These are phyloP conservation scores for Erysimum cheiranthoides DNA, from an alignment of 345 rosid genomes.

Conservation along the genomic window DNA sequence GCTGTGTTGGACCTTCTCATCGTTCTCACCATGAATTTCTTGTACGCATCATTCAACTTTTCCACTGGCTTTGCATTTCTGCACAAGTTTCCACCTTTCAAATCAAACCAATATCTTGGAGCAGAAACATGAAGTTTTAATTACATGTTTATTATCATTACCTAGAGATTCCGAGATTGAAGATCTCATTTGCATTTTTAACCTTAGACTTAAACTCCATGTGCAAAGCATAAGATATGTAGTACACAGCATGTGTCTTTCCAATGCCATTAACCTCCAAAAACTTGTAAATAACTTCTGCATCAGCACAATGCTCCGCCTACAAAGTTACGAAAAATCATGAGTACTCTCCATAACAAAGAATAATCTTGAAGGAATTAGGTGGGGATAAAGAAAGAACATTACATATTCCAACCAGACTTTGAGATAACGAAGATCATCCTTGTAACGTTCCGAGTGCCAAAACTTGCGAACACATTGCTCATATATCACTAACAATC, in stretches of 20 bases:
- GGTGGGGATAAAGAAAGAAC: background rate
- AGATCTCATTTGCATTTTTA: slow-evolving; percentile 77
- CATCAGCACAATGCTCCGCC: slow-evolving; percentile 88
- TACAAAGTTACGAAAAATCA: slow-evolving; percentile 22
- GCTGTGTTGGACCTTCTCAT: slow-evolving; percentile 54
- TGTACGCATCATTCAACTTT: slow-evolving; percentile 78
- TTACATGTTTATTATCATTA: slow-evolving; percentile 11
- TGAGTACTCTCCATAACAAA: background rate
- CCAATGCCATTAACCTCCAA: slow-evolving; percentile 88
- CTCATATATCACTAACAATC: slow-evolving; percentile 78
- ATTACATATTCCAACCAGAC: slow-evolving; percentile 96
- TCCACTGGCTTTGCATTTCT: slow-evolving; percentile 83
- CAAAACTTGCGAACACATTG: slow-evolving; percentile 93
- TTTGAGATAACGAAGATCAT: slow-evolving; percentile 94
- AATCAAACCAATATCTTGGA: slow-evolving; percentile 7
- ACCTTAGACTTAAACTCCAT: slow-evolving; percentile 80
- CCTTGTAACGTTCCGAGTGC: slow-evolving; percentile 78
- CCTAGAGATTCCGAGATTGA: slow-evolving; percentile 80
- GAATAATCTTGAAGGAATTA: background rate
- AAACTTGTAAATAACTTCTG: slow-evolving; percentile 75
- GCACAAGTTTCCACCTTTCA: slow-evolving; percentile 14
- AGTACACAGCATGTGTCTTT: slow-evolving; percentile 64
- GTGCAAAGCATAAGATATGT: slow-evolving; percentile 69
- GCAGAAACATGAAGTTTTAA: background rate
- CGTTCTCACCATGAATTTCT: slow-evolving; percentile 73